Evolutionary conservation across 495 filamentous ascomycete genomes (phyloP), one percentile per base, ranked within the genome.

Genomic region (Astrothelium subdiscretum): DNA sequence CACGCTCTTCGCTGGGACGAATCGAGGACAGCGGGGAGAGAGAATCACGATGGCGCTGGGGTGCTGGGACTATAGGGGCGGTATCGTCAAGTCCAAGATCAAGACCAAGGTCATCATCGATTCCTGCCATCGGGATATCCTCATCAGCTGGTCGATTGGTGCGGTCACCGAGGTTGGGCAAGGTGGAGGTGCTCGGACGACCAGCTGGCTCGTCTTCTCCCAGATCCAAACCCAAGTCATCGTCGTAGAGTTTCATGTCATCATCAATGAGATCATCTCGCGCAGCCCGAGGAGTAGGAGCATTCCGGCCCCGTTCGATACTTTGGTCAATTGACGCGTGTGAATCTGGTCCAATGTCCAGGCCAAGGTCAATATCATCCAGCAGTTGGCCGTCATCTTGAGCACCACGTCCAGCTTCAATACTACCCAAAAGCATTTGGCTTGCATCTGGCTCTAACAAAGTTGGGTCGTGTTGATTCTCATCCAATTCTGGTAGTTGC

Each of bases 241-340:
- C 71, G 48, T 76, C 73, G 51, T 79, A 40, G 79, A 71, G 52
- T 78, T 80, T 29, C 48, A 54, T 27, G 59, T 80, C 73, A 62
- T 81, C 78, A 64, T 90, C 88, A 67, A 85, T 65, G 4, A 90
- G 74, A 72, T 92, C 88, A 58, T 91, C 87, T 62, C 87, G 73
- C 58, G 48, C 48, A 11, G 48, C 48, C 10, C 83, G 78, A 27
- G 85, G 77, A 18, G 82, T 76, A 15, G 86, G 85, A 31, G 87
- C 89, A 64, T 92, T 87, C 83, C 89, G 85, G 70, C 89, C 90
- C 67, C 90, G 79, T 83, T 96, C 91, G 64, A 95, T 82, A 65
- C 87, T 92, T 22, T 77, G 73, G 62, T 84, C 83, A 62, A 78
- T 73, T 6, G 73, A 76, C 40, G 76, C 67, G 20, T 78, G 74